phyloP scores from a whole-genome alignment of 192 early-diverging fungal species.

The Kickxella alabastrina region DNA sequence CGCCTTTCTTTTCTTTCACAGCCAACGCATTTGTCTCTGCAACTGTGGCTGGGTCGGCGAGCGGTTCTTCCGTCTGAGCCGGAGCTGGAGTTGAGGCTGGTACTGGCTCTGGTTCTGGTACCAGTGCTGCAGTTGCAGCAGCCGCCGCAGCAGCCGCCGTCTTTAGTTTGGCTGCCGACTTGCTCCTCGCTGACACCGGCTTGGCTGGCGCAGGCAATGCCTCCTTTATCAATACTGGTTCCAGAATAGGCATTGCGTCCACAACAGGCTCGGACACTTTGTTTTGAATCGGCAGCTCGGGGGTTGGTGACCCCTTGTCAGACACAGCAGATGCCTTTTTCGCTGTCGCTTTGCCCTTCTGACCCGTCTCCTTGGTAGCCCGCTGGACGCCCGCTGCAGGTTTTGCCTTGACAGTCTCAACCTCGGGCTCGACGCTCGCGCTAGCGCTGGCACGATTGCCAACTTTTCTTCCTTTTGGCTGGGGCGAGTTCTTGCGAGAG shows the following conservation, averaged over 20 bases:
- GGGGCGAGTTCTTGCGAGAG: slow-evolving; percentile 49
- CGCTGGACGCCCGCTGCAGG: neutral
- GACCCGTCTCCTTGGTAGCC: neutral
- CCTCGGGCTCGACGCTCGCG: slow-evolving; percentile 19
- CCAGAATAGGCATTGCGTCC: neutral
- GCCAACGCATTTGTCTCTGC: slow-evolving; percentile 8
- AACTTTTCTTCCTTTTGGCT: slow-evolving; percentile 27
- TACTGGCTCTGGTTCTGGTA: neutral
- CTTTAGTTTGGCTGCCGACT: no score
- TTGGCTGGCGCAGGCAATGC: neutral
- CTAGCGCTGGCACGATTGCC: neutral
- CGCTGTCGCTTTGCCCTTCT: slow-evolving; percentile 1
- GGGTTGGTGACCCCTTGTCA: no score
- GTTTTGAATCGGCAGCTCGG: no score
- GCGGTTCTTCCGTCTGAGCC: neutral
- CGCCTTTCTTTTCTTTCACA: slow-evolving; percentile 18
- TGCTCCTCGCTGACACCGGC: no score
- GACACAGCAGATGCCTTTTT: neutral
- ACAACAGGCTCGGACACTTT: no score
- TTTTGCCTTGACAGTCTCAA: slow-evolving; percentile 6
- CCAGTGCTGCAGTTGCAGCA: neutral
- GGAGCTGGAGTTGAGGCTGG: slow-evolving; percentile 1
- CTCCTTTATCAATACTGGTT: neutral
- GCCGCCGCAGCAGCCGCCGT: neutral
- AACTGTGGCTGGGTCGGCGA: neutral